Evolutionary conservation across 2,329 filamentous ascomycete genomes (phyloP).

Genomic region (Penicillium sp.): DNA sequence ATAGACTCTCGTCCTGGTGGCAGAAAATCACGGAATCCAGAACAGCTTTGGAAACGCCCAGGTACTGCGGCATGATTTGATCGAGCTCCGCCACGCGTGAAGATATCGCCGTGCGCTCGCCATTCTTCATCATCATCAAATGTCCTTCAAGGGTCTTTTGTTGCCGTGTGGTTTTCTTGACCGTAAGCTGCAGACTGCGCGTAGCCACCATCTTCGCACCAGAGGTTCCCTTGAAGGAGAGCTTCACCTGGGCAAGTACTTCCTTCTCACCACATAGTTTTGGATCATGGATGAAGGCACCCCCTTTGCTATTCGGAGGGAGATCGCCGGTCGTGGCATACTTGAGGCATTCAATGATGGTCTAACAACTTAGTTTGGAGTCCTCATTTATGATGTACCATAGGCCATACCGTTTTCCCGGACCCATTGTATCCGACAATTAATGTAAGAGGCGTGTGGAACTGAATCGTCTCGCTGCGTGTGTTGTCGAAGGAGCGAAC

Average conservation of each 20-base stretch:
- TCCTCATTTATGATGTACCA: neutral
- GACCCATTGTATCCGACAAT: slow-evolving; percentile 98
- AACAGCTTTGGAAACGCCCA: slow-evolving; percentile 85
- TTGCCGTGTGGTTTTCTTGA: slow-evolving; percentile 70
- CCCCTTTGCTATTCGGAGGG: slow-evolving; percentile 80
- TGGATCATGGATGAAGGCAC: slow-evolving; percentile 96
- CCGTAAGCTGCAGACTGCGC: slow-evolving; percentile 74
- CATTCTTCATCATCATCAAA: slow-evolving; percentile 68
- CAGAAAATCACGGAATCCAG: slow-evolving; percentile 96
- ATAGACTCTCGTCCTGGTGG: slow-evolving; percentile 94
- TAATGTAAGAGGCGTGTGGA: slow-evolving; percentile 83
- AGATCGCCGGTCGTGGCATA: slow-evolving; percentile 94
- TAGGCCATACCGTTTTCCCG: slow-evolving; percentile 68
- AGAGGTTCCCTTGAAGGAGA: slow-evolving; percentile 75
- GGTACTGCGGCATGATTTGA: slow-evolving; percentile 71
- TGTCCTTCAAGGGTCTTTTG: slow-evolving; percentile 82
- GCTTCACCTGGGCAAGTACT: slow-evolving; percentile 82
- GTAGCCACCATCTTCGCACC: slow-evolving; percentile 76
- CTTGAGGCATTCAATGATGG: slow-evolving; percentile 97
- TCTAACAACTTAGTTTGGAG: slow-evolving; percentile 42
- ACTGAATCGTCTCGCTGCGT: slow-evolving; percentile 71
- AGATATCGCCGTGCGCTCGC: slow-evolving; percentile 72
- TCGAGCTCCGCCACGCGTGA: slow-evolving; percentile 77
- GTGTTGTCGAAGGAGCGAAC: slow-evolving; percentile 80
- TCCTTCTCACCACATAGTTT: slow-evolving; percentile 79